A percentile compares a stretch with the other conserved stretches of the same genome.
Evolutionary conservation across 129 eudicot genomes (phyloP).

Genomic region (Daucus carota): DH1_v3.0 NC_030387.2:4146501-4147000

Average conservation of each 20-base stretch:
- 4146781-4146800: not conserved
- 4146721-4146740: not conserved
- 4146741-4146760: not conserved
- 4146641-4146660: not conserved
- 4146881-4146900: too few relatives aligned
- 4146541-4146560: not conserved
- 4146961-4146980: too few relatives aligned
- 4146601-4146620: not conserved
- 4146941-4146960: too few relatives aligned
- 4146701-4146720: not conserved
- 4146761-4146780: not conserved
- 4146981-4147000: too few relatives aligned
- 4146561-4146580: not conserved
- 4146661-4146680: not conserved
- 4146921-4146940: too few relatives aligned
- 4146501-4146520: not conserved
- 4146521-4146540: not conserved
- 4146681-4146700: not conserved
- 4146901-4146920: too few relatives aligned
- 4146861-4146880: not conserved
- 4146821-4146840: not conserved
- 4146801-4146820: not conserved
- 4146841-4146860: not conserved
- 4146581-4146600: slow-evolving; percentile 1
- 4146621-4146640: not conserved